Evolutionary conservation across 1,284 basidiomycete genomes (phyloP).

Genomic region (Irpex sp.): DNA sequence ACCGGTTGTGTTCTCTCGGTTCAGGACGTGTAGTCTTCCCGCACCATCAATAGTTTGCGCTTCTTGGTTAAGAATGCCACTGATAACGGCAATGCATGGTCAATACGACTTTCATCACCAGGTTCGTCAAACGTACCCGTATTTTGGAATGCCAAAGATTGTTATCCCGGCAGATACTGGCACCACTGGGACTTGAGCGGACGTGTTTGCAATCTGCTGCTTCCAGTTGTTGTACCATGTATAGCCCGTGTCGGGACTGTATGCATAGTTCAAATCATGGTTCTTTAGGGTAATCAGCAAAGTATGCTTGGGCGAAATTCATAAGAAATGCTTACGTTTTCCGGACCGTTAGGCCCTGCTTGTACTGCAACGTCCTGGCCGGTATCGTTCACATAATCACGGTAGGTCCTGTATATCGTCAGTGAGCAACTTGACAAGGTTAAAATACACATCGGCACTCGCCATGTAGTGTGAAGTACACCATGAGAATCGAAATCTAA

Average conservation of each 20-base stretch:
- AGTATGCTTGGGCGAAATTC: not conserved
- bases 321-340: conserved; percentile 39
- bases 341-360: conserved; percentile 54
- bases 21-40: conserved; percentile 50
- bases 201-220: conserved; percentile 37
- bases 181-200: conserved; percentile 37
- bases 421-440: not conserved
- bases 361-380: conserved; percentile 48
- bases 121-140: conserved; percentile 35
- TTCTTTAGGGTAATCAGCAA: conserved; percentile 34
- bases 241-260: conserved; percentile 40
- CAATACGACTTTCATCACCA: not conserved
- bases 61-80: conserved; percentile 54
- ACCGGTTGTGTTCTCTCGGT: conserved; percentile 50
- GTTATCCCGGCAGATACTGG: conserved; percentile 48
- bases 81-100: conserved; percentile 13
- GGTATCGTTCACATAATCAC: conserved; percentile 51
- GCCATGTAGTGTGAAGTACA: conserved; percentile 47
- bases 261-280: conserved; percentile 50
- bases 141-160: conserved; percentile 50
- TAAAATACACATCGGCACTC: not conserved
- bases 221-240: conserved; percentile 50
- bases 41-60: conserved; percentile 45
- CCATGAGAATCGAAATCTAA: conserved; percentile 46
- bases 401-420: conserved; percentile 45